Percentiles rank a stretch among this genome's conserved stretches.
phyloP scores from a whole-genome alignment of 768 basidiomycete genomes.

The Filobasidium wieringae region DNA sequence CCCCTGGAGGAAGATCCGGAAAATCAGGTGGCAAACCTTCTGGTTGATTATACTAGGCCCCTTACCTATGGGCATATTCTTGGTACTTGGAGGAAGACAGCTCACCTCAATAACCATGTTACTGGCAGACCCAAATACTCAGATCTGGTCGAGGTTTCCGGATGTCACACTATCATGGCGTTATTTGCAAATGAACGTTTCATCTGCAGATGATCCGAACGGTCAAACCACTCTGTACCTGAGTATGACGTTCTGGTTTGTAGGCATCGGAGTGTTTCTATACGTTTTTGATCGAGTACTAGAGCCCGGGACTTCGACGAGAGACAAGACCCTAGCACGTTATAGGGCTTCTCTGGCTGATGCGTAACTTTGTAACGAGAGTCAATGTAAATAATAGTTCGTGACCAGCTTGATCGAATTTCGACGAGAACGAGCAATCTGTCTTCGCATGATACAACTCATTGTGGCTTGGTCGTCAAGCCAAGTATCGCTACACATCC shows the following conservation, averaged over 20 bases:
- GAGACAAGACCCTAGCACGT: background rate
- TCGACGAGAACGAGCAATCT: background rate
- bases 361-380: no score
- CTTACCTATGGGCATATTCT: background rate
- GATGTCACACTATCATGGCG: background rate
- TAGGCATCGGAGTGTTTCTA: background rate
- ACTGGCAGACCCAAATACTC: background rate
- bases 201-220: background rate
- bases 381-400: background rate
- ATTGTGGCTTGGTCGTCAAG: slow-evolving; percentile 4
- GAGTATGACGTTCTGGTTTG: background rate
- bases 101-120: background rate
- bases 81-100: background rate
- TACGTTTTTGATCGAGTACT: background rate
- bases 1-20: background rate
- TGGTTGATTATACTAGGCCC: background rate
- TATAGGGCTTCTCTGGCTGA: background rate
- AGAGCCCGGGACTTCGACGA: background rate
- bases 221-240: background rate
- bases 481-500: slow-evolving; percentile 38
- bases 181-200: background rate
- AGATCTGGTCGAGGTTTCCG: background rate
- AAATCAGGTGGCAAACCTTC: background rate
- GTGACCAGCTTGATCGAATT: background rate
- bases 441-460: background rate